phyloP scores from a whole-genome alignment of 768 basidiomycete species.

The Termitomyces sp. region DNA sequence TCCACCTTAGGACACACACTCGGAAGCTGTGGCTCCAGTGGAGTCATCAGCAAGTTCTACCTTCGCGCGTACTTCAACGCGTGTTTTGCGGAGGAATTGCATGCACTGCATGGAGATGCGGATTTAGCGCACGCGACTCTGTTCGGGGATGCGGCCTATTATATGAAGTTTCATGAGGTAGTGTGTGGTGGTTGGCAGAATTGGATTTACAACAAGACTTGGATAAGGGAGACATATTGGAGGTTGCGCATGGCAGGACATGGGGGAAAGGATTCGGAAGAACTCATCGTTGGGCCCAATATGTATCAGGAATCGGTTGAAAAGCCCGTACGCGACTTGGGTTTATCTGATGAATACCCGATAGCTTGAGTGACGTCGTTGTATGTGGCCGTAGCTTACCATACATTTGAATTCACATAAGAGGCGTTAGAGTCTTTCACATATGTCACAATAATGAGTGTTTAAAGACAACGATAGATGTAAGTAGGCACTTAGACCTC shows the following conservation, averaged over 20 bases:
- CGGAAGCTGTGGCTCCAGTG: no score
- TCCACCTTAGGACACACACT: no score
- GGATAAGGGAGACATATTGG: neutral
- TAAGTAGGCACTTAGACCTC: no score
- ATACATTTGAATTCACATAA: no score
- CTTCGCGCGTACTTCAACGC: neutral
- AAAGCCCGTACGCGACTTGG: neutral
- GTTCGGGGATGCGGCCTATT: neutral
- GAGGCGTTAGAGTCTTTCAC: no score
- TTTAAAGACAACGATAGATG: no score
- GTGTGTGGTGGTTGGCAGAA: neutral
- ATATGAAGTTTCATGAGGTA: neutral
- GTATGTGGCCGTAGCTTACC: neutral
- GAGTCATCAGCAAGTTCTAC: neutral
- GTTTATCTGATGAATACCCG: neutral
- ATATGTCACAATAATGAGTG: no score
- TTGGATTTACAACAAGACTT: neutral
- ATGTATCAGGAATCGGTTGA: neutral
- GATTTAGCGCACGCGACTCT: neutral
- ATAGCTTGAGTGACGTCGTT: neutral
- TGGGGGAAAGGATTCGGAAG: neutral
- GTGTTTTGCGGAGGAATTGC: neutral
- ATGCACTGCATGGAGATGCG: neutral
- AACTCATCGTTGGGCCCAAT: neutral
- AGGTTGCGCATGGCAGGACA: neutral